A percentile compares a stretch with the other conserved stretches of the same genome.
phyloP scores from a whole-genome alignment of 148 eudicot species.

The Euryodendron excelsum region DNA sequence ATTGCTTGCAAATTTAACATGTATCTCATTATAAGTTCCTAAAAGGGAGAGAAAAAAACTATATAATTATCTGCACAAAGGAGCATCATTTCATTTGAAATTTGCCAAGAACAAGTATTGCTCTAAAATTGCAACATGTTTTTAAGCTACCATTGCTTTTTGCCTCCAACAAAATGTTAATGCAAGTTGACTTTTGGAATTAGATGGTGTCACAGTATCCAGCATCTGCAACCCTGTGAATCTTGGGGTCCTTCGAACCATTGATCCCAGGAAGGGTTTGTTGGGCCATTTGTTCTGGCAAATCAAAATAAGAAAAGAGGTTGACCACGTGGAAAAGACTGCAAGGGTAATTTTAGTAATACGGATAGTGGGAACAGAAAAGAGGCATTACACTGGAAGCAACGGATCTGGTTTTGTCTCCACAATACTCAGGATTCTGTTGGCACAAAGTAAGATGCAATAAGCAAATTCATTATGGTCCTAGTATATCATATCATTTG shows the following conservation, averaged over 20 bases:
- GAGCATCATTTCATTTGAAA: not conserved
- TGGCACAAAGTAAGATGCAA: not conserved
- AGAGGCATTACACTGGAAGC: slow-evolving; percentile 59
- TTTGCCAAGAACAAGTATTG: slow-evolving; percentile 2
- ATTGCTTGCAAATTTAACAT: not conserved
- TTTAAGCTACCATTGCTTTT: not conserved
- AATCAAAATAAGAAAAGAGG: not conserved
- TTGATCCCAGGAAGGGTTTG: slow-evolving; percentile 73
- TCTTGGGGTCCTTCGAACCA: slow-evolving; percentile 91
- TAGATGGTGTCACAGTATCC: slow-evolving; percentile 48
- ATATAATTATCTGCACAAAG: slow-evolving; percentile 24
- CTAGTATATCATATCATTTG: not conserved
- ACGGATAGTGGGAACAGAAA: not conserved
- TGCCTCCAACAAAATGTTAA: slow-evolving; percentile 4
- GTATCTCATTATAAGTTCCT: not conserved
- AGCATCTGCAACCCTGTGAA: slow-evolving; percentile 63
- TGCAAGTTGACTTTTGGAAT: not conserved
- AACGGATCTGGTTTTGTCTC: slow-evolving; percentile 88
- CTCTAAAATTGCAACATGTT: slow-evolving; percentile 10
- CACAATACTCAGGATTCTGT: slow-evolving; percentile 51
- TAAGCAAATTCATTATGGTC: not conserved
- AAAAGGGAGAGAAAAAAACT: not conserved
- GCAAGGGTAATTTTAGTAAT: not conserved
- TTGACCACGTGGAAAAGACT: not conserved
- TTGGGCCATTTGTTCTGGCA: slow-evolving; percentile 52